Conservation (phyloP, 495 filamentous ascomycete species). For the Tuber borchii region DNA sequence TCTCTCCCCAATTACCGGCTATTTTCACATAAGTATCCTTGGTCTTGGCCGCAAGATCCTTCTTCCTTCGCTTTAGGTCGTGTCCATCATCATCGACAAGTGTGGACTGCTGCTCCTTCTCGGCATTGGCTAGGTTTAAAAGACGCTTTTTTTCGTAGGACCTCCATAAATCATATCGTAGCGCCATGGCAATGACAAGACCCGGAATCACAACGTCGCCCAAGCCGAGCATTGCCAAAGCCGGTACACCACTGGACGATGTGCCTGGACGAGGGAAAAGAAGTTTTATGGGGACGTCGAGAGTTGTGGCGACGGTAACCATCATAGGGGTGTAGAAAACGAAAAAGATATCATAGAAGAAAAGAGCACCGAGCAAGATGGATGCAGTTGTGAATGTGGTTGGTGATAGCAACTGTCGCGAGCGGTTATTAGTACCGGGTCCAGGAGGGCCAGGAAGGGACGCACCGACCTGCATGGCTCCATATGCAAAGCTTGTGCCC, state of each 20-base stretch:
- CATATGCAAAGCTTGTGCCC: slow-evolving; percentile 79
- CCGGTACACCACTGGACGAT: slow-evolving; percentile 23
- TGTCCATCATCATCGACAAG: slow-evolving; percentile 38
- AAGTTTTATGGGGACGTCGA: slow-evolving; percentile 92
- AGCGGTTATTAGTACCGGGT: slow-evolving; percentile 10
- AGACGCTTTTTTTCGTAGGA: slow-evolving; percentile 27
- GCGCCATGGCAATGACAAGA: slow-evolving; percentile 77
- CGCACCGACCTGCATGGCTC: slow-evolving; percentile 49
- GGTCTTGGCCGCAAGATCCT: slow-evolving; percentile 35
- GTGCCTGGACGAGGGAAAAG: slow-evolving; percentile 63
- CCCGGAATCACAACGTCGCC: slow-evolving; percentile 94
- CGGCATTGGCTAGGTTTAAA: slow-evolving; percentile 19
- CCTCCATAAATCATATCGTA: slow-evolving; percentile 76
- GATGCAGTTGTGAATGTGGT: slow-evolving; percentile 81
- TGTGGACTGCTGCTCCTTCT: slow-evolving; percentile 29
- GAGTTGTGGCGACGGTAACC: slow-evolving; percentile 83
- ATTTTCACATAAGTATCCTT: slow-evolving; percentile 48
- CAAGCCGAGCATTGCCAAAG: slow-evolving; percentile 79
- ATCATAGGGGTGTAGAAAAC: slow-evolving; percentile 97
- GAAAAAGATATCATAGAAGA: slow-evolving; percentile 93
- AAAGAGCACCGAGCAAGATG: slow-evolving; percentile 68
- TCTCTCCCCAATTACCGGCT: slow-evolving; percentile 70
- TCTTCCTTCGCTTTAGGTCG: slow-evolving; percentile 42
- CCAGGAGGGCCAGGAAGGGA: background rate
- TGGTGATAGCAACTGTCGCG: slow-evolving; percentile 68